These are phyloP conservation scores for Kickxella alabastrina DNA, from an alignment of 192 early-diverging fungal species.

Conservation along the genomic window DNA sequence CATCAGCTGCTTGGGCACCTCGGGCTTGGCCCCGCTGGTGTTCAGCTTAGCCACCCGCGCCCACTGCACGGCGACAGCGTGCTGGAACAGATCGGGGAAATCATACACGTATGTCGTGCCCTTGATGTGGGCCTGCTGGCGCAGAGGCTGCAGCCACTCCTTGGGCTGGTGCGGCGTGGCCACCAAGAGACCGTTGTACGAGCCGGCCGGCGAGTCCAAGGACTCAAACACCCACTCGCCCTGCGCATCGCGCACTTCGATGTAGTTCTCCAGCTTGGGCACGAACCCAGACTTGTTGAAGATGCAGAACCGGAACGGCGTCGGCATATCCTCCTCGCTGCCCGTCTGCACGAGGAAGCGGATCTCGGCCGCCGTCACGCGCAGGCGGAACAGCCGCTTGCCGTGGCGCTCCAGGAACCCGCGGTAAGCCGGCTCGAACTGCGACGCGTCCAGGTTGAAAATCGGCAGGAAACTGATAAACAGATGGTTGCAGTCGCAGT, in stretches of 20 bases:
- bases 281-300: slow-evolving; percentile 90
- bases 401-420: slow-evolving; percentile 92
- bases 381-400: slow-evolving; percentile 88
- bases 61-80: slow-evolving; percentile 83
- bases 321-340: slow-evolving; percentile 57
- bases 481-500: slow-evolving; percentile 98
- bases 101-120: slow-evolving; percentile 99
- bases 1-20: slow-evolving; percentile 61
- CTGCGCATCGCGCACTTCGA: slow-evolving; percentile 80
- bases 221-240: slow-evolving; percentile 86
- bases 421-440: slow-evolving; percentile 78
- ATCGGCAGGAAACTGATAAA: slow-evolving; percentile 98
- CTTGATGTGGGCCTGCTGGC: slow-evolving; percentile 97
- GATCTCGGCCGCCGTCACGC: slow-evolving; percentile 95
- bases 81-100: slow-evolving; percentile 95
- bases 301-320: slow-evolving; percentile 87
- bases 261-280: slow-evolving; percentile 87
- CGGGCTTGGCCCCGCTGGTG: slow-evolving; percentile 22
- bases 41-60: slow-evolving; percentile 42
- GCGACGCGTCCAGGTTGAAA: slow-evolving; percentile 81
- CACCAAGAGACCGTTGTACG: slow-evolving; percentile 79
- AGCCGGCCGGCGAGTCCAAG: slow-evolving; percentile 69
- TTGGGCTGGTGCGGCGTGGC: slow-evolving; percentile 85
- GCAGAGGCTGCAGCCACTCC: slow-evolving; percentile 92
- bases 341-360: slow-evolving; percentile 86